These are phyloP conservation scores for Phytophthora citrophthora DNA, from an alignment of 352 stramenopile species.

Conservation along the genomic window DNA sequence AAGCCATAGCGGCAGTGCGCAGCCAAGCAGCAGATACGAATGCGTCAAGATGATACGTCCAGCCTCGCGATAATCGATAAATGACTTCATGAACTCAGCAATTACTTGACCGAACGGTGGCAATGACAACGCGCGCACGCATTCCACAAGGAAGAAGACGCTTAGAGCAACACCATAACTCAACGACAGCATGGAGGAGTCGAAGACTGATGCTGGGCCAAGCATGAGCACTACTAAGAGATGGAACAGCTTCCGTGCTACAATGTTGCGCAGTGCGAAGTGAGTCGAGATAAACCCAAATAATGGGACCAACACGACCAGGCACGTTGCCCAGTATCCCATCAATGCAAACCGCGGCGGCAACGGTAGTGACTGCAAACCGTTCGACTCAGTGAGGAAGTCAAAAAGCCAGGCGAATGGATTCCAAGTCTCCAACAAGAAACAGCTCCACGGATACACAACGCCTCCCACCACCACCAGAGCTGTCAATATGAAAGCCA, in stretches of 20 bases:
- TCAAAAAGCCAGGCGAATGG: constrained; percentile 62
- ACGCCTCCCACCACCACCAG: constrained; percentile 37
- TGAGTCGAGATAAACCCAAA: constrained; percentile 46
- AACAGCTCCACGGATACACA: constrained; percentile 70
- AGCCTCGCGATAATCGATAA: constrained; percentile 79
- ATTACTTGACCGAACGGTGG: constrained; percentile 61
- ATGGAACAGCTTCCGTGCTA: constrained; percentile 85
- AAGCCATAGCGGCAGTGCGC: constrained; percentile 78
- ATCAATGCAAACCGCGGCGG: constrained; percentile 48
- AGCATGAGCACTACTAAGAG: constrained; percentile 83
- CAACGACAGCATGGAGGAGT: constrained; percentile 68
- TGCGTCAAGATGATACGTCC: constrained; percentile 77
- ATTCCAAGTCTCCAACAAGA: constrained; percentile 70
- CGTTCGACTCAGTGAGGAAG: constrained; percentile 46
- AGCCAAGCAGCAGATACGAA: constrained; percentile 81
- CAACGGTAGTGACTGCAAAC: constrained; percentile 3
- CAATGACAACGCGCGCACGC: constrained; percentile 62
- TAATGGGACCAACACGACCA: constrained; percentile 61
- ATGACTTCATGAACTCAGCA: constrained; percentile 67
- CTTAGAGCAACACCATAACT: constrained; percentile 81
- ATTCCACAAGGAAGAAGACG: constrained; percentile 77
- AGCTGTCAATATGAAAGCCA: constrained; percentile 42
- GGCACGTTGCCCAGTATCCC: constrained; percentile 59
- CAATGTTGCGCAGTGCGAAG: constrained; percentile 66
- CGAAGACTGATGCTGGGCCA: constrained; percentile 60